These are phyloP conservation scores for Rhodotorula diobovata DNA, from an alignment of 768 basidiomycete species.

Conservation along the genomic window DNA sequence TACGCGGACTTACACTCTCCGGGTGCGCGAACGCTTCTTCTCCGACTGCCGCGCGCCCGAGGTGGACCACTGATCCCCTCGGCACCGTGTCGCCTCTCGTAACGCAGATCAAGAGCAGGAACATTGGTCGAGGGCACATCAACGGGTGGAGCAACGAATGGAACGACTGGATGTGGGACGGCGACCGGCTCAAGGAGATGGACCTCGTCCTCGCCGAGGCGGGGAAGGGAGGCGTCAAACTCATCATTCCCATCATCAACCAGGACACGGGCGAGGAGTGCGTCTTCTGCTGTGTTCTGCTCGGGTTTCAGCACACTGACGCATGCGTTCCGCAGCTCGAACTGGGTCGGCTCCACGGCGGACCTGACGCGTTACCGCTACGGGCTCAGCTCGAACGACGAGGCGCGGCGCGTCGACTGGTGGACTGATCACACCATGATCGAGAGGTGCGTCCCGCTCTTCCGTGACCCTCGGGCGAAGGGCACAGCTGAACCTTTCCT, in stretches of 20 bases:
- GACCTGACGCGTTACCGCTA: conserved; percentile 34
- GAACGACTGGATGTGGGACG: conserved; percentile 41
- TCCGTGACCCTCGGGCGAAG: not conserved
- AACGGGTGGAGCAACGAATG: conserved; percentile 37
- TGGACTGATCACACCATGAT: conserved; percentile 39
- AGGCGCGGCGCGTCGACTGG: conserved; percentile 36
- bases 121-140: conserved; percentile 37
- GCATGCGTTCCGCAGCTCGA: conserved; percentile 17
- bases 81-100: not conserved
- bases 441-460: conserved; percentile 11
- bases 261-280: conserved; percentile 39
- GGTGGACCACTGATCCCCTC: too few relatives aligned
- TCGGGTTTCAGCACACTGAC: not conserved
- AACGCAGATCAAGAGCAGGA: conserved; percentile 24
- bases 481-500: not conserved
- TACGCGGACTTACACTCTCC: conserved; percentile 37
- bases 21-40: conserved; percentile 15
- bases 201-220: conserved; percentile 34
- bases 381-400: conserved; percentile 20
- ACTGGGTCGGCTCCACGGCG: conserved; percentile 39
- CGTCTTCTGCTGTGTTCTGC: not conserved
- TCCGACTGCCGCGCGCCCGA: too few relatives aligned
- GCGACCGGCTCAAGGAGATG: conserved; percentile 15
- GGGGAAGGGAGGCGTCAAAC: conserved; percentile 24
- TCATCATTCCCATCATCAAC: conserved; percentile 41